Evolutionary conservation across 805 yeast genomes (phyloP).

Genomic region (Ogataea chonburiensis): DNA sequence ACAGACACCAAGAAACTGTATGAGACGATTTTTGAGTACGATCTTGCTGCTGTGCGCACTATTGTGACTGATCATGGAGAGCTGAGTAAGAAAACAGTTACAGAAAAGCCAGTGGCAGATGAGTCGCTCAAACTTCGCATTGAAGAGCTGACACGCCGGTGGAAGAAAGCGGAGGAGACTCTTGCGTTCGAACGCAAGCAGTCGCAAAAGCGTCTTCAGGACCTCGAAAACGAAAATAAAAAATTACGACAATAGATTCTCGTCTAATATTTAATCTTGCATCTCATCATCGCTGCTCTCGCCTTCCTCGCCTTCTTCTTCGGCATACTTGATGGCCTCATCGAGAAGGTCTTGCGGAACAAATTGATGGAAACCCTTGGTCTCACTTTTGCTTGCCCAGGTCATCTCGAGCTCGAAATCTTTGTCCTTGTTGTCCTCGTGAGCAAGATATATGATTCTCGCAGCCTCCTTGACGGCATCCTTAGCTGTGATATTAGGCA

Average conservation of each 20-base stretch:
- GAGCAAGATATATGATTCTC: slow-evolving; percentile 86
- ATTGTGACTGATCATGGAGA: slow-evolving; percentile 55
- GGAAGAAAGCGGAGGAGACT: slow-evolving; percentile 72
- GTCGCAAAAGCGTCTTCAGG: slow-evolving; percentile 48
- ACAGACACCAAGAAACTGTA: slow-evolving; percentile 35
- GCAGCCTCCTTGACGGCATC: slow-evolving; percentile 96
- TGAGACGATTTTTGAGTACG: slow-evolving; percentile 40
- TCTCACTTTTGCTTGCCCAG: slow-evolving; percentile 79
- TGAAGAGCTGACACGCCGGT: slow-evolving; percentile 59
- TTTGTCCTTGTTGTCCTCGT: slow-evolving; percentile 96
- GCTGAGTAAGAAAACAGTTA: slow-evolving; percentile 11
- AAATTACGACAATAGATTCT: slow-evolving; percentile 10
- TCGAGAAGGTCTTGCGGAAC: slow-evolving; percentile 77
- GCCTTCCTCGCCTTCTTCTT: slow-evolving; percentile 71
- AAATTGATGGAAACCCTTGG: slow-evolving; percentile 74
- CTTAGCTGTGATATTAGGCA: slow-evolving; percentile 61
- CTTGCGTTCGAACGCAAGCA: slow-evolving; percentile 60
- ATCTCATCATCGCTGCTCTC: slow-evolving; percentile 37
- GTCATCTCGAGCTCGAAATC: slow-evolving; percentile 93
- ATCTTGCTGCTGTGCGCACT: slow-evolving; percentile 59
- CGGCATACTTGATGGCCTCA: slow-evolving; percentile 83
- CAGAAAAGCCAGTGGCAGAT: slow-evolving; percentile 4
- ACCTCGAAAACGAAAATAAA: slow-evolving; percentile 55
- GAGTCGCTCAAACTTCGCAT: slow-evolving; percentile 43
- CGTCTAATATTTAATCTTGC: slow-evolving; percentile 28